Percentiles rank a stretch among this genome's conserved stretches.
Conservation (phyloP, 768 basidiomycete species). For the Piloderma croceum region DNA sequence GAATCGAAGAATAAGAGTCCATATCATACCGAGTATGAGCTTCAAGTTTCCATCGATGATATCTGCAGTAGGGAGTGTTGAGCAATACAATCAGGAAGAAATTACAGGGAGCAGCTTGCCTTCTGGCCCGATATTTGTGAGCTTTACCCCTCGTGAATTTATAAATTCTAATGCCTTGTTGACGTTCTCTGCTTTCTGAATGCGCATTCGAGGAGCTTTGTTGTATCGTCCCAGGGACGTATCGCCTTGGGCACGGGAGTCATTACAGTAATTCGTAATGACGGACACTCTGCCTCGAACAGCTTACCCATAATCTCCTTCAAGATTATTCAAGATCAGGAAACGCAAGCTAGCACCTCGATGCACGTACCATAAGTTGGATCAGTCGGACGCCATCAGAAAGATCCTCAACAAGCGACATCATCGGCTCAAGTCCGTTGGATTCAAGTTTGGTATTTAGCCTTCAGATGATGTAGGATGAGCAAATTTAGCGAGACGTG, state of each 20-base stretch:
- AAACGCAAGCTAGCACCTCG: background rate
- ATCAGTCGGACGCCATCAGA: conserved; percentile 94
- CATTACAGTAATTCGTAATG: conserved; percentile 7
- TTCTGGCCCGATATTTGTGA: conserved; percentile 98
- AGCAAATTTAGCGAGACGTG: conserved; percentile 4
- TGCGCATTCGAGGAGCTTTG: conserved; percentile 80
- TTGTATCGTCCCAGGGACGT: conserved; percentile 94
- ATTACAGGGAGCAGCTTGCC: conserved; percentile 48
- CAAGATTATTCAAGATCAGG: conserved; percentile 2
- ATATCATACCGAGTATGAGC: conserved; percentile 98
- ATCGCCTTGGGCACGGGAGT: conserved; percentile 50
- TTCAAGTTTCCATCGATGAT: conserved; percentile 99
- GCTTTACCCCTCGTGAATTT: conserved; percentile 84
- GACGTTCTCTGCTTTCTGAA: conserved; percentile 98
- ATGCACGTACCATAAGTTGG: conserved; percentile 73
- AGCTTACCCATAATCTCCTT: conserved; percentile 93
- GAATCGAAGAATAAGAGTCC: conserved; percentile 95
- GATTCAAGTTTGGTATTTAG: conserved; percentile 91
- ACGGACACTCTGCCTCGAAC: conserved; percentile 1
- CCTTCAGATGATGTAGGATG: conserved; percentile 42
- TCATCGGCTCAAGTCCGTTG: conserved; percentile 81
- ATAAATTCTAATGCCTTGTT: conserved; percentile 96
- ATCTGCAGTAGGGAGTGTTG: conserved; percentile 45
- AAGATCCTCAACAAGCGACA: conserved; percentile 82
- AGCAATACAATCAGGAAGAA: no score